phyloP scores from a whole-genome alignment of 2,329 filamentous ascomycete species.

The Phialocephala sp. region DNA sequence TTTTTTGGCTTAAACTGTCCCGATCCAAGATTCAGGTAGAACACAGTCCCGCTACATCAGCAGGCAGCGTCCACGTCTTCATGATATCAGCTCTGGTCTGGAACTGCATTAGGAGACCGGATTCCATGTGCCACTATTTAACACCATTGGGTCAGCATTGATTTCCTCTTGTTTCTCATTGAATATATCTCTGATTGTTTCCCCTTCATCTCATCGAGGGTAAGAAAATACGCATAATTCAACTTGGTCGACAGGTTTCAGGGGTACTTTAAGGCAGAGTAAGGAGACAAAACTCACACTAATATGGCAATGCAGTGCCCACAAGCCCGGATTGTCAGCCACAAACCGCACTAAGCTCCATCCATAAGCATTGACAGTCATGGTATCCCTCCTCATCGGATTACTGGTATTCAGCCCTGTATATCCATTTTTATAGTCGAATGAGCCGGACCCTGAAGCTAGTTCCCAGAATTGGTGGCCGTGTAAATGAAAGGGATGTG shows the following conservation, averaged over 20 bases:
- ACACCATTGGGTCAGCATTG: conserved; percentile 45
- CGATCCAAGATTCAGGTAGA: background rate
- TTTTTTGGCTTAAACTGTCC: too few species aligned
- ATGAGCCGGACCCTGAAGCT: conserved; percentile 38
- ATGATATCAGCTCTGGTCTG: conserved; percentile 46
- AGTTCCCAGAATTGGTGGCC: conserved; percentile 62
- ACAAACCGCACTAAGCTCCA: conserved; percentile 52
- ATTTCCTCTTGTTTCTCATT: too few species aligned
- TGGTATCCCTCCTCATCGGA: conserved; percentile 56
- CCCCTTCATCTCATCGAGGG: background rate
- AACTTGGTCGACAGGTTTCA: background rate
- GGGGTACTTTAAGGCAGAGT: too few species aligned
- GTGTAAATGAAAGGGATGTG: conserved; percentile 59
- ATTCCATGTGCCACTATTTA: conserved; percentile 58
- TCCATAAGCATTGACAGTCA: conserved; percentile 43
- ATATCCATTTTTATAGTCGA: conserved; percentile 41
- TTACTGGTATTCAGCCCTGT: conserved; percentile 46
- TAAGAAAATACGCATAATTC: background rate
- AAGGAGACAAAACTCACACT: background rate
- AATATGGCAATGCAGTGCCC: conserved; percentile 54
- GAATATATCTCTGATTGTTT: too few species aligned
- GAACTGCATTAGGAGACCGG: conserved; percentile 63
- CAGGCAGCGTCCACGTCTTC: conserved; percentile 11
- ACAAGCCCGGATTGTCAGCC: conserved; percentile 56
- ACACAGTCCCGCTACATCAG: background rate